These are phyloP conservation scores for Blepharisma stoltei DNA, from an alignment of 73 alveolate species.

Conservation along the genomic window DNA sequence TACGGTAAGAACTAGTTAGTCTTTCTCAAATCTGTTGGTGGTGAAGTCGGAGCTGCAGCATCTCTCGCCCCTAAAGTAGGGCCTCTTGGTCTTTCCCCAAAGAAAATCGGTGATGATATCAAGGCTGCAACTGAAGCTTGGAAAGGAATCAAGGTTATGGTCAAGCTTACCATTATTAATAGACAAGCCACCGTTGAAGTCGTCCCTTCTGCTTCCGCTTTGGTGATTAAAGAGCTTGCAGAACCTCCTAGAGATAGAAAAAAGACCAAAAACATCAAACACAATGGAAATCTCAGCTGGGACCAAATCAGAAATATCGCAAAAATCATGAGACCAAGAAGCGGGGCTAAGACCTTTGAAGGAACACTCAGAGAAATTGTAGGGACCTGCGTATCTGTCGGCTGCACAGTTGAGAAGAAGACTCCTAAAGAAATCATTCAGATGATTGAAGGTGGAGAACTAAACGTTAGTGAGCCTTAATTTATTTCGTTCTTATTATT, in stretches of 20 bases:
- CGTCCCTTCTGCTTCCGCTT: constrained; percentile 61
- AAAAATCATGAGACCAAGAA: constrained; percentile 40
- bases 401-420: constrained; percentile 56
- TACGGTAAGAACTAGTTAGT: constrained; percentile 22
- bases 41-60: constrained; percentile 57
- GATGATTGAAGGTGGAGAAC: constrained; percentile 45
- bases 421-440: constrained; percentile 46
- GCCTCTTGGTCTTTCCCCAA: constrained; percentile 62
- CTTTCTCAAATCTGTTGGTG: constrained; percentile 47
- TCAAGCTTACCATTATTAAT: constrained; percentile 46
- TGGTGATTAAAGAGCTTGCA: constrained; percentile 54
- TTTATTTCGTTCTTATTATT: background rate
- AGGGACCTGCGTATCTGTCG: constrained; percentile 55
- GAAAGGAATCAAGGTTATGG: constrained; percentile 61
- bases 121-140: constrained; percentile 51
- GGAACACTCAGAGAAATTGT: constrained; percentile 63
- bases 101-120: constrained; percentile 62
- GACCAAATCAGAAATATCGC: constrained; percentile 62
- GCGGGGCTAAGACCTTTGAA: constrained; percentile 49
- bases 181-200: constrained; percentile 57
- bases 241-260: constrained; percentile 67
- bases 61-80: constrained; percentile 62
- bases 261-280: constrained; percentile 61
- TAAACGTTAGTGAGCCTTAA: background rate
- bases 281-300: constrained; percentile 58